Percentiles rank a stretch among this genome's conserved stretches.
phyloP scores from a whole-genome alignment of 768 basidiomycete species.

The Pleurotus sapidus region DNA sequence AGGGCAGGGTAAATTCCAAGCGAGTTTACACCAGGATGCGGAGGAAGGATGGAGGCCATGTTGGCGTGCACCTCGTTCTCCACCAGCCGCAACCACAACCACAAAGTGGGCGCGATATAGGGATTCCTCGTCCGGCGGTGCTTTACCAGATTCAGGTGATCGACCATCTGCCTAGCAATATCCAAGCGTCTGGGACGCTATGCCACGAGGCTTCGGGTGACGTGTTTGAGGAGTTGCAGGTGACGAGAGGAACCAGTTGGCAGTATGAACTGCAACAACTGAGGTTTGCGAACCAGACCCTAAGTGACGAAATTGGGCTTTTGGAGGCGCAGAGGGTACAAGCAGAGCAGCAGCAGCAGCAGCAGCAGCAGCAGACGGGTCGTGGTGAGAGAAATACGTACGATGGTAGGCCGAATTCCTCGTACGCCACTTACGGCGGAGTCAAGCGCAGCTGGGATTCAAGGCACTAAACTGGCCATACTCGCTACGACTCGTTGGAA shows the following conservation, averaged over 20 bases:
- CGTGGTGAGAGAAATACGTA: background rate
- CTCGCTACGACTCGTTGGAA: too few species aligned
- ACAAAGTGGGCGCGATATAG: background rate
- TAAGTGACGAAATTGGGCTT: constrained; percentile 51
- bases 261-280: constrained; percentile 91
- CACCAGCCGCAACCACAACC: constrained; percentile 11
- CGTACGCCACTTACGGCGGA: background rate
- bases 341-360: background rate
- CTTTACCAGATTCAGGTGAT: constrained; percentile 35
- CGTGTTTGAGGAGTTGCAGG: constrained; percentile 74
- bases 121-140: constrained; percentile 30
- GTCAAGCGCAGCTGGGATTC: constrained; percentile 5
- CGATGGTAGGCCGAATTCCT: background rate
- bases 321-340: constrained; percentile 23
- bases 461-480: background rate
- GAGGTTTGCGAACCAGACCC: constrained; percentile 62
- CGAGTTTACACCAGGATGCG: constrained; percentile 32
- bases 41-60: constrained; percentile 32
- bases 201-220: constrained; percentile 23
- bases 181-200: constrained; percentile 9
- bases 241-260: constrained; percentile 74
- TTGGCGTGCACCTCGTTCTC: constrained; percentile 22
- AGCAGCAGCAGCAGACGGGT: background rate
- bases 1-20: constrained; percentile 15
- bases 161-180: constrained; percentile 7